These are phyloP conservation scores for Eucalyptus regnans DNA, from an alignment of 345 rosid genomes.

Conservation along the genomic window DNA sequence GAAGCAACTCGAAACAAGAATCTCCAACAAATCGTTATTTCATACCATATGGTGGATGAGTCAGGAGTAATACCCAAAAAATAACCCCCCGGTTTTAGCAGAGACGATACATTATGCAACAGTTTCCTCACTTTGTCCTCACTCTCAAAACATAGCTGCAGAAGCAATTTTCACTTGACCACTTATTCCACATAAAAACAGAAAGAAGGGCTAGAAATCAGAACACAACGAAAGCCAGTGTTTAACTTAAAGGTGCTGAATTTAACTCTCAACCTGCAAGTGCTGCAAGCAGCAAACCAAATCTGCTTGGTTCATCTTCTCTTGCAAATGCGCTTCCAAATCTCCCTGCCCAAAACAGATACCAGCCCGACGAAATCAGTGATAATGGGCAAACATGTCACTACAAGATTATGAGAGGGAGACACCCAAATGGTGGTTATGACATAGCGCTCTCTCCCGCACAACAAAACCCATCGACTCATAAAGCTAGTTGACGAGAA, in stretches of 20 bases:
- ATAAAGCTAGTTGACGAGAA: not conserved
- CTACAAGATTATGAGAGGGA: not conserved
- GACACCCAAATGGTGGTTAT: too few relatives aligned
- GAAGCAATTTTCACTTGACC: not conserved
- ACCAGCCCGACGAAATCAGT: not conserved
- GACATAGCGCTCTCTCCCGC: not conserved
- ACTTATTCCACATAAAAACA: not conserved
- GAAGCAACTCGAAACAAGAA: not conserved
- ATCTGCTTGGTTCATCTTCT: conserved; percentile 53
- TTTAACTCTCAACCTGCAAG: conserved; percentile 49
- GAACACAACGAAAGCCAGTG: not conserved
- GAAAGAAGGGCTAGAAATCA: not conserved
- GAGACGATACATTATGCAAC: conserved; percentile 61
- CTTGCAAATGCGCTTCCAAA: conserved; percentile 46
- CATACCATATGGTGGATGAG: conserved; percentile 98
- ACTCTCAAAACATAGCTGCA: conserved; percentile 81
- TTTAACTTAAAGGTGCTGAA: not conserved
- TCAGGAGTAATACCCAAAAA: conserved; percentile 94
- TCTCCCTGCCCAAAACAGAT: conserved; percentile 38
- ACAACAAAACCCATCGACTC: not conserved
- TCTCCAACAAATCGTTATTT: not conserved
- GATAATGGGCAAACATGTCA: not conserved
- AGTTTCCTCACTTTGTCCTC: conserved; percentile 92
- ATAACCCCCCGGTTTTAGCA: conserved; percentile 94
- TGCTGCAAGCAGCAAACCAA: conserved; percentile 90